phyloP scores from a whole-genome alignment of 176 grass and related monocot species.

The Tuctoria greenei region DNA sequence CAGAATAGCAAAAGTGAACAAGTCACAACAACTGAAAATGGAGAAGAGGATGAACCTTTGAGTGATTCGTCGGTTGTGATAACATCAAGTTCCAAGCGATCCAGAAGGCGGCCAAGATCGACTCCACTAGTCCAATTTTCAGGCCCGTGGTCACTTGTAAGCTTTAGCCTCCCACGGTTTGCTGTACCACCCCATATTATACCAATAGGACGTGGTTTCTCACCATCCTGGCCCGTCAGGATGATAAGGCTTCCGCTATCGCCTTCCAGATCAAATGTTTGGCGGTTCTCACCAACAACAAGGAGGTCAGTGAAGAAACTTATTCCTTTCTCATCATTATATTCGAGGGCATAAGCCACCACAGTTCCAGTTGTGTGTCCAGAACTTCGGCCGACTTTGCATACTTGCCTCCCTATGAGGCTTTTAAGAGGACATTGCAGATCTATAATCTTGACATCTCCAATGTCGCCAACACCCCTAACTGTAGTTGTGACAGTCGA shows the following conservation, averaged over 20 bases:
- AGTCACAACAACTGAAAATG: background rate
- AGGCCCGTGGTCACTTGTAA: slow-evolving; percentile 75
- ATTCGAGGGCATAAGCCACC: slow-evolving; percentile 91
- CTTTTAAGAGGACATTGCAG: slow-evolving; percentile 77
- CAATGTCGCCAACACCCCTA: slow-evolving; percentile 78
- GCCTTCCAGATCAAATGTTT: slow-evolving; percentile 95
- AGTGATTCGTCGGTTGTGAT: slow-evolving; percentile 70
- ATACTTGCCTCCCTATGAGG: slow-evolving; percentile 80
- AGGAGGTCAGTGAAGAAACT: slow-evolving; percentile 97
- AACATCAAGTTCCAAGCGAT: slow-evolving; percentile 90
- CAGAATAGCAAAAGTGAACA: background rate
- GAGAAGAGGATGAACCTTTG: slow-evolving; percentile 49
- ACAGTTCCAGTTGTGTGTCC: slow-evolving; percentile 89
- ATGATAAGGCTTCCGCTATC: slow-evolving; percentile 93
- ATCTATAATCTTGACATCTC: slow-evolving; percentile 82
- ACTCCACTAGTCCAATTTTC: slow-evolving; percentile 97
- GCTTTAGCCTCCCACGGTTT: slow-evolving; percentile 88
- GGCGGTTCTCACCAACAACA: slow-evolving; percentile 88
- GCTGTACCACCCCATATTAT: slow-evolving; percentile 97
- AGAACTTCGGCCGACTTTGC: slow-evolving; percentile 91
- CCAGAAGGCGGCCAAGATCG: slow-evolving; percentile 89
- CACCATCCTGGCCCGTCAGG: slow-evolving; percentile 62
- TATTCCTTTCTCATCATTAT: slow-evolving; percentile 97
- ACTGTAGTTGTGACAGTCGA: slow-evolving; percentile 75
- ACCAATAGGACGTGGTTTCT: slow-evolving; percentile 80